These are phyloP conservation scores for Neonectria coccinea DNA, from an alignment of 2,329 filamentous ascomycete genomes.

Conservation along the genomic window DNA sequence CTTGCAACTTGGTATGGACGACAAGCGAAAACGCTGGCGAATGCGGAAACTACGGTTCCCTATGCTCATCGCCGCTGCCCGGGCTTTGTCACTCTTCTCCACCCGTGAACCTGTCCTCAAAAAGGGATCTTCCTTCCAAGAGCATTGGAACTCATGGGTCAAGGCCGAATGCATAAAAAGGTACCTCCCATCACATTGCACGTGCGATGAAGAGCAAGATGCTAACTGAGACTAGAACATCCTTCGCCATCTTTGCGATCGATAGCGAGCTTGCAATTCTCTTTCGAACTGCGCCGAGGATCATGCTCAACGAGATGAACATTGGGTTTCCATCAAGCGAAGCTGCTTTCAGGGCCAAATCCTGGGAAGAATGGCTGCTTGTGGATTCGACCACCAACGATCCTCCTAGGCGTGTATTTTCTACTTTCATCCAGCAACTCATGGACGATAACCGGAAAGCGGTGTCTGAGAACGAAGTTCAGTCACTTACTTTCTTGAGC, in stretches of 20 bases:
- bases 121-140: neutral
- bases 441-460: neutral
- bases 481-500: neutral
- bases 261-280: neutral
- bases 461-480: neutral
- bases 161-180: neutral
- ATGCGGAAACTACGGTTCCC: neutral
- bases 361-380: neutral
- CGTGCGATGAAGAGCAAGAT: accelerated
- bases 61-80: neutral
- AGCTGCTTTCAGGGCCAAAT: neutral
- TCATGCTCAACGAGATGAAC: neutral
- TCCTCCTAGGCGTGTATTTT: neutral
- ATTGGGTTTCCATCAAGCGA: neutral
- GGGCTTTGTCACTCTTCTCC: neutral
- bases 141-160: neutral
- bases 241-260: neutral
- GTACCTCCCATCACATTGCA: neutral
- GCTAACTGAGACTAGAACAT: neutral
- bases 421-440: neutral
- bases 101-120: neutral
- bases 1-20: neutral
- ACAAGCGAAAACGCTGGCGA: neutral
- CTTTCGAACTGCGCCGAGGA: neutral
- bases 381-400: neutral